Evolutionary conservation across 2,329 filamentous ascomycete species (phyloP).

Genomic region (Aspergillus ibericus): DNA sequence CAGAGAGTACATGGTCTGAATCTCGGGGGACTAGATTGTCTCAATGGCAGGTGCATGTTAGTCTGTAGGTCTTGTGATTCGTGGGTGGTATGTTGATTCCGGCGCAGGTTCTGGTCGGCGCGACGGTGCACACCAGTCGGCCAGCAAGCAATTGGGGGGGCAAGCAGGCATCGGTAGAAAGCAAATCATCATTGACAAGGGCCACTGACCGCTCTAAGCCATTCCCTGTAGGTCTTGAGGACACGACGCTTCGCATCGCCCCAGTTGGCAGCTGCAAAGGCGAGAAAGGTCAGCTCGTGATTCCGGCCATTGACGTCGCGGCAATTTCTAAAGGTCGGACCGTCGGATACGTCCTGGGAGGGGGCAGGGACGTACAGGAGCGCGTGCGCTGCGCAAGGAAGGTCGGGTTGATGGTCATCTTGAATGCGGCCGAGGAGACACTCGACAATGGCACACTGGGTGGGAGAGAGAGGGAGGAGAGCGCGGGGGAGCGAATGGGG

Average conservation of each 20-base stretch:
- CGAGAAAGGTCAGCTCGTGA: conserved; percentile 25
- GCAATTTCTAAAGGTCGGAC: conserved; percentile 27
- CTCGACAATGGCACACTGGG: conserved; percentile 13
- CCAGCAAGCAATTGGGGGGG: not conserved
- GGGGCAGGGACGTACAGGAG: conserved; percentile 62
- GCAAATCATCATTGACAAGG: conserved; percentile 7
- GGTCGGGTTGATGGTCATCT: conserved; percentile 87
- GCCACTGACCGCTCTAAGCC: conserved; percentile 86
- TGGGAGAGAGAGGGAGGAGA: conserved; percentile 9
- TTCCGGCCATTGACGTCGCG: conserved; percentile 23
- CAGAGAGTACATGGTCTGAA: conserved; percentile 95
- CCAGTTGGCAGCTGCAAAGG: conserved; percentile 76
- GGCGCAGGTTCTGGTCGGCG: not conserved
- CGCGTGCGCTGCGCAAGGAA: conserved; percentile 81
- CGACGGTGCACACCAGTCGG: not conserved
- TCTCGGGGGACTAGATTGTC: conserved; percentile 77
- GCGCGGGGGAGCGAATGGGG: conserved; percentile 7
- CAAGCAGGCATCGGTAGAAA: not conserved
- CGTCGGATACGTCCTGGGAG: conserved; percentile 9
- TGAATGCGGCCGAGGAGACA: conserved; percentile 28
- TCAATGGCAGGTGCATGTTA: not conserved
- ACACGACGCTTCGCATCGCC: conserved; percentile 83
- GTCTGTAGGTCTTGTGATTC: not conserved
- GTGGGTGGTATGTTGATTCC: not conserved
- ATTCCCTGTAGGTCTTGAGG: conserved; percentile 85